These are phyloP conservation scores for Cucurbita argyrosperma DNA, from an alignment of 306 rosid species.

Conservation along the genomic window DNA sequence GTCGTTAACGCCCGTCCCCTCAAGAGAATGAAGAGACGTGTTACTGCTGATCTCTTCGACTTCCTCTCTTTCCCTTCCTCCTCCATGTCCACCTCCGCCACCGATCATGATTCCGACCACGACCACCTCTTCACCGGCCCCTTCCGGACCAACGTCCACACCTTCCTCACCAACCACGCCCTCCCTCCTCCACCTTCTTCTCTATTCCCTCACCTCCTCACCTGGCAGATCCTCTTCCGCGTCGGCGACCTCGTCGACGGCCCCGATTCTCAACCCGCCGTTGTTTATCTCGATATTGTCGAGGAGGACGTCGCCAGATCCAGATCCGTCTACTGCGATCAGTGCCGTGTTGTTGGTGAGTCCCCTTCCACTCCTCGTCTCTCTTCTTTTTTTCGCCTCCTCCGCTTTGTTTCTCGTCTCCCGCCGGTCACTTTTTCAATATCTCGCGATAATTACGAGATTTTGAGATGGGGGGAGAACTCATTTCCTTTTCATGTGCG, in stretches of 20 bases:
- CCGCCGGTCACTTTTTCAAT: neutral
- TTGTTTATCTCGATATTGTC: constrained; percentile 65
- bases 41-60: constrained; percentile 69
- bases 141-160: constrained; percentile 42
- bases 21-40: constrained; percentile 78
- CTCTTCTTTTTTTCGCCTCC: neutral
- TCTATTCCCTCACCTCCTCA: constrained; percentile 59
- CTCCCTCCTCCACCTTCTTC: constrained; percentile 77
- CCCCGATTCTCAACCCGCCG: constrained; percentile 30
- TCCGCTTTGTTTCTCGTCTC: neutral
- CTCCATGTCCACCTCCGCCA: neutral
- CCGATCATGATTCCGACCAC: neutral
- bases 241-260: constrained; percentile 40
- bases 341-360: constrained; percentile 99
- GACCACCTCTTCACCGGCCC: constrained; percentile 29
- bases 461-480: neutral
- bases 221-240: constrained; percentile 81
- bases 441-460: neutral
- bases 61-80: constrained; percentile 53
- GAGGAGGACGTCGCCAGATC: constrained; percentile 95
- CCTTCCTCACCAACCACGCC: constrained; percentile 58
- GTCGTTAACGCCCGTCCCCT: constrained; percentile 60
- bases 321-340: constrained; percentile 75
- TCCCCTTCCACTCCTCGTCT: neutral
- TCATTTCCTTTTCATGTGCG: neutral